Evolutionary conservation across 352 stramenopile species (phyloP).

Genomic region (Phytophthora parvispora): DNA sequence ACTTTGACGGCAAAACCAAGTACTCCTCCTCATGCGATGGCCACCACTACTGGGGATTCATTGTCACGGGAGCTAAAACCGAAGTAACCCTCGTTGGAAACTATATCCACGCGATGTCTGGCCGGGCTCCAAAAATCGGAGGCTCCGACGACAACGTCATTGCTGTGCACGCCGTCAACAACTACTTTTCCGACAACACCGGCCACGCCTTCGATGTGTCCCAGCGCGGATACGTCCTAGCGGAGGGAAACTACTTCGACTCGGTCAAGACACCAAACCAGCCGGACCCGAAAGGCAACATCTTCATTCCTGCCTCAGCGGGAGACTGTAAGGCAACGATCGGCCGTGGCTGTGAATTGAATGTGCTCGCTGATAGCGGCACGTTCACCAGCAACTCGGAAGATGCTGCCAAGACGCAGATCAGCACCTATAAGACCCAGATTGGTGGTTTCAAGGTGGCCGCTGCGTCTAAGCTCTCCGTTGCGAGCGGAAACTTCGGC

Average conservation of each 20-base stretch:
- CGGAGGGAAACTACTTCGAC: conserved; percentile 41
- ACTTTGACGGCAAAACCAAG: conserved; percentile 51
- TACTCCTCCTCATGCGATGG: conserved; percentile 47
- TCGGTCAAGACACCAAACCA: too few species aligned
- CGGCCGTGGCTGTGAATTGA: conserved; percentile 18
- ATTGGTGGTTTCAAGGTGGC: background rate
- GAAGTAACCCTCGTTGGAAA: conserved; percentile 38
- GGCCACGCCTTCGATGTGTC: conserved; percentile 28
- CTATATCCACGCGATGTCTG: conserved; percentile 32
- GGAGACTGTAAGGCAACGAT: conserved; percentile 17
- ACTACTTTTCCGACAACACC: conserved; percentile 37
- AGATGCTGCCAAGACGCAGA: background rate
- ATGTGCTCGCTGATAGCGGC: conserved; percentile 16
- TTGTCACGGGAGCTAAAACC: conserved; percentile 48
- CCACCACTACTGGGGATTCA: conserved; percentile 66
- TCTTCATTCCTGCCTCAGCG: conserved; percentile 13
- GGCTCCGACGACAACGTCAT: conserved; percentile 29
- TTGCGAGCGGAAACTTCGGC: background rate
- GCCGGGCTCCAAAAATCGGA: conserved; percentile 38
- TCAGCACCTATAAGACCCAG: too few species aligned
- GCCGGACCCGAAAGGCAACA: conserved; percentile 7
- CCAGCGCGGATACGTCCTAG: conserved; percentile 21
- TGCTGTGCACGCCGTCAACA: conserved; percentile 34
- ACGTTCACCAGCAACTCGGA: background rate
- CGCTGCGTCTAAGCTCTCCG: background rate